A percentile compares a stretch with the other conserved stretches of the same genome.
Conservation (phyloP, 352 stramenopile genomes). For the Pythium inflatum region DNA sequence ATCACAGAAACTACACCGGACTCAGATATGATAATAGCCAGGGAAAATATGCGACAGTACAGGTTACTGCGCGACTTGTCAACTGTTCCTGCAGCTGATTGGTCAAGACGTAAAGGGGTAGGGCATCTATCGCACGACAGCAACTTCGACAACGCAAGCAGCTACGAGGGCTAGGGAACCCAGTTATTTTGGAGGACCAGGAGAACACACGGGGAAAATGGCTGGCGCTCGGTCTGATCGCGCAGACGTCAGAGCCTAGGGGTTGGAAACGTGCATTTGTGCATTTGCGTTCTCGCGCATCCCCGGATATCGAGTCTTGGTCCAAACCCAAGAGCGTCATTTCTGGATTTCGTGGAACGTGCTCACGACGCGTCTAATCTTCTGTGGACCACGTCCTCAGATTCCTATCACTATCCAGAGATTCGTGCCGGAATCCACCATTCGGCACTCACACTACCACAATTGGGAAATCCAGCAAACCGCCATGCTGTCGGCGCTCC, state of each 20-base stretch:
- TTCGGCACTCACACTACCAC: background rate
- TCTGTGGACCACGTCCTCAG: no score
- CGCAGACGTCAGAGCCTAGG: background rate
- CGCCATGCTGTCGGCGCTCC: constrained; percentile 27
- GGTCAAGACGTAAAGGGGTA: background rate
- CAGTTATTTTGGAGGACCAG: background rate
- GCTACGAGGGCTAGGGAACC: constrained; percentile 2
- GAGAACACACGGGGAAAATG: background rate
- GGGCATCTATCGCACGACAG: constrained; percentile 8
- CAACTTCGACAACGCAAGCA: background rate
- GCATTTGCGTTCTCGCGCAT: no score
- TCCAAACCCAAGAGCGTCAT: no score
- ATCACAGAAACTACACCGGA: background rate
- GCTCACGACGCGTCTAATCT: background rate
- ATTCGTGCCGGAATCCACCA: constrained; percentile 1
- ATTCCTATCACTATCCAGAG: background rate
- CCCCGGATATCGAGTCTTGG: background rate
- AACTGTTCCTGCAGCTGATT: background rate
- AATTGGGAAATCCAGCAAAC: constrained; percentile 2
- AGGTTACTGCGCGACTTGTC: background rate
- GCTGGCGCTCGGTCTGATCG: background rate
- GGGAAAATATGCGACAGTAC: constrained; percentile 7
- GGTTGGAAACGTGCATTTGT: no score
- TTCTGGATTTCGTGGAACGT: constrained; percentile 9
- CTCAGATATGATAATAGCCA: constrained; percentile 13